Conservation (phyloP, 2,329 filamentous ascomycete genomes). For the Aspergillus sp. region DNA sequence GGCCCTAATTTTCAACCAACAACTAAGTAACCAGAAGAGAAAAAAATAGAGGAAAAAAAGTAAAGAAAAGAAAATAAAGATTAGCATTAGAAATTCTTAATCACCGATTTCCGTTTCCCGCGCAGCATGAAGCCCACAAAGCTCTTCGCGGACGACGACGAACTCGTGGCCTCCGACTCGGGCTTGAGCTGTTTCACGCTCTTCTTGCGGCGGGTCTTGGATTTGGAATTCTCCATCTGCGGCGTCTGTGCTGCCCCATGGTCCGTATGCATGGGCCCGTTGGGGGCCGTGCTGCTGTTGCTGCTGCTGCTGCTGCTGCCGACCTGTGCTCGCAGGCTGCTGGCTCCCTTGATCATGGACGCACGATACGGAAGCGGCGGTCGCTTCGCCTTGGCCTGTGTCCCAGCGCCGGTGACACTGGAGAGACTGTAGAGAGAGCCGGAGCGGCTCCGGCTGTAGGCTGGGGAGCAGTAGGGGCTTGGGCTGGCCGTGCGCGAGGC, state of each 20-base stretch:
- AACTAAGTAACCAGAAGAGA: background rate
- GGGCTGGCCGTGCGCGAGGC: slow-evolving; percentile 22
- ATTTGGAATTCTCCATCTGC: slow-evolving; percentile 11
- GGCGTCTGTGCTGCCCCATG: too few species aligned
- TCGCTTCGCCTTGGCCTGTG: slow-evolving; percentile 11
- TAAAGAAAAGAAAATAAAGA: background rate
- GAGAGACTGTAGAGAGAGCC: slow-evolving; percentile 26
- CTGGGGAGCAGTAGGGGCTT: slow-evolving; percentile 19
- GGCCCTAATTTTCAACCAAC: background rate
- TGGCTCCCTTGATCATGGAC: slow-evolving; percentile 31
- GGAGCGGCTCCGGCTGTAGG: slow-evolving; percentile 22
- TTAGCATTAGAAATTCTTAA: slow-evolving; percentile 17
- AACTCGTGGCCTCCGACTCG: slow-evolving; percentile 2
- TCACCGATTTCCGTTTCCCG: slow-evolving; percentile 21
- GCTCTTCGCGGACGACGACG: slow-evolving; percentile 18
- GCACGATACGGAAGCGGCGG: slow-evolving; percentile 24
- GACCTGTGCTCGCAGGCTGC: slow-evolving; percentile 31
- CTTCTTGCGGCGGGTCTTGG: slow-evolving; percentile 18
- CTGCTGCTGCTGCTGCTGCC: slow-evolving; percentile 16
- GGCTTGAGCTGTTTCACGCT: slow-evolving; percentile 6
- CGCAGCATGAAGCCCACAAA: slow-evolving; percentile 25
- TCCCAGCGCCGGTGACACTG: slow-evolving; percentile 15
- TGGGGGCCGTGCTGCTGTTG: slow-evolving; percentile 7
- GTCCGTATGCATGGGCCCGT: too few species aligned
- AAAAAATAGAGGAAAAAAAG: background rate